phyloP scores from a whole-genome alignment of 2,329 filamentous ascomycete species.

The Thielaviopsis populi region DNA sequence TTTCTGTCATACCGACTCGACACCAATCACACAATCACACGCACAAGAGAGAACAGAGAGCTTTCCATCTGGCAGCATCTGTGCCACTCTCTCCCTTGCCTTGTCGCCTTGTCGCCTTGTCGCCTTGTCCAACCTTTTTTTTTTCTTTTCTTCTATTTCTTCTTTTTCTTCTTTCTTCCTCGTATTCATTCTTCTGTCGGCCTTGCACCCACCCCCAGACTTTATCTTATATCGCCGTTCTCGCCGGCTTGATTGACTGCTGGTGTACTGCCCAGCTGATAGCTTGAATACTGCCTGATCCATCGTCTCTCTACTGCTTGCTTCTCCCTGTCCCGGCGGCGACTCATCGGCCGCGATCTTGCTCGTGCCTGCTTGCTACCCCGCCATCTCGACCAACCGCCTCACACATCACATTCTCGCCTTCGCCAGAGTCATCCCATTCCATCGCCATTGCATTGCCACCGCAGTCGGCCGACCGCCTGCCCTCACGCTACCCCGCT shows the following conservation, averaged over 20 bases:
- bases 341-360: neutral
- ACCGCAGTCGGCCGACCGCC: no score
- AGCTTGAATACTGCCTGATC: neutral
- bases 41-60: no score
- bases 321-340: neutral
- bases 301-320: neutral
- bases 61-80: neutral
- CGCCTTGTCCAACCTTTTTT: constrained; percentile 1
- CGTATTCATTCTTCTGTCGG: neutral
- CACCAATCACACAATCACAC: no score
- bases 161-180: neutral
- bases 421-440: no score
- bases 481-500: neutral
- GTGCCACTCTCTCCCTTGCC: neutral
- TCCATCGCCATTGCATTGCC: no score
- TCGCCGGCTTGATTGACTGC: neutral
- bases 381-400: neutral
- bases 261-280: neutral
- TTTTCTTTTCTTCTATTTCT: neutral
- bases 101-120: neutral
- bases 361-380: constrained; percentile 2
- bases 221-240: neutral
- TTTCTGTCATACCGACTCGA: neutral
- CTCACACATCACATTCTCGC: no score
- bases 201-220: neutral